Percentiles rank a stretch among this genome's conserved stretches.
Conservation (phyloP, 1,284 basidiomycete species). For the Neonothopanus nambi region DNA sequence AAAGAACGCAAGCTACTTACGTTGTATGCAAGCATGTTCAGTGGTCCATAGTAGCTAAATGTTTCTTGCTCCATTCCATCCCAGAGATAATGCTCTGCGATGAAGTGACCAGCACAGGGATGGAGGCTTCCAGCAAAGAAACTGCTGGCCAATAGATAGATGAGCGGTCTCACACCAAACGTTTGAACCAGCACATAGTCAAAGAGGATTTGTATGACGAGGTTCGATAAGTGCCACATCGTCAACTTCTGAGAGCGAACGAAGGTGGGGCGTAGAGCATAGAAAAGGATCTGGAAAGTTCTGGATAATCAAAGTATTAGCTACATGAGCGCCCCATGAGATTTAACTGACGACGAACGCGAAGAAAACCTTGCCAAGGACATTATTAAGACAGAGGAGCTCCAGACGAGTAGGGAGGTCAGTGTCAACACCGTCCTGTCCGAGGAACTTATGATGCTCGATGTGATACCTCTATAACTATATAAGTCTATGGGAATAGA, state of each 20-base stretch:
- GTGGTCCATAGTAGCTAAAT: conserved; percentile 92
- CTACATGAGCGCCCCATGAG: too few species aligned
- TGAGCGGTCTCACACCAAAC: conserved; percentile 65
- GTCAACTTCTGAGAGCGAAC: conserved; percentile 84
- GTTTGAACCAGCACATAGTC: conserved; percentile 66
- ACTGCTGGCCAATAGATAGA: conserved; percentile 85
- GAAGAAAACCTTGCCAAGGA: conserved; percentile 97
- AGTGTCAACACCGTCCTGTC: conserved; percentile 96
- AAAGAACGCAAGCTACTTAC: conserved; percentile 44
- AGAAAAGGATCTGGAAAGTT: conserved; percentile 98
- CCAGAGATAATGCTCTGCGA: conserved; percentile 96
- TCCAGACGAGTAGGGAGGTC: conserved; percentile 91
- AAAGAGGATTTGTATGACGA: conserved; percentile 70
- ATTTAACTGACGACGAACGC: conserved; percentile 56
- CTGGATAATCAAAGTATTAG: conserved; percentile 37
- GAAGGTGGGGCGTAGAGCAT: conserved; percentile 95
- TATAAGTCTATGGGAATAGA: background rate
- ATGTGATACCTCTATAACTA: conserved; percentile 79
- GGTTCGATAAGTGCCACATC: conserved; percentile 83
- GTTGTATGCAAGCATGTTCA: conserved; percentile 95
- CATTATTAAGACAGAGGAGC: conserved; percentile 87
- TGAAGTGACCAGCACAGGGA: conserved; percentile 96
- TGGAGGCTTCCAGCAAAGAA: conserved; percentile 97
- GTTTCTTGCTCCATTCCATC: conserved; percentile 91
- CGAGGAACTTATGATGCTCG: conserved; percentile 92